Base-by-base conservation (phyloP, 192 early-diverging fungal genomes). In the Geranomyces variabilis region DNA sequence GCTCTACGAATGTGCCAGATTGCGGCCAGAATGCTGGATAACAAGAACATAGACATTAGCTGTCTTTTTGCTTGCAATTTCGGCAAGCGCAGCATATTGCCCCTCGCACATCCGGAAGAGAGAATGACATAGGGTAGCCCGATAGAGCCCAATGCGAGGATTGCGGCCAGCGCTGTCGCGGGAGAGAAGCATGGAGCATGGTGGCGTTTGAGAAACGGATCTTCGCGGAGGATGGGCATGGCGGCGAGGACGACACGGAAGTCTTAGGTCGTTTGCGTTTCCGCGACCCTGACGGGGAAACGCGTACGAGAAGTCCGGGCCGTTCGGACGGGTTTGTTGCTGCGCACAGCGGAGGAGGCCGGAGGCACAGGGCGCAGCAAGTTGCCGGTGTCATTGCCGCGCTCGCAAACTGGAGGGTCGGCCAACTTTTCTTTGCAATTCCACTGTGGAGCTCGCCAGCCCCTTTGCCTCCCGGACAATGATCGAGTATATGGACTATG, bases 401-500 rank as follows among this genome's bases (percentile, higher is more conserved):
- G n/a, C n/a, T n/a, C n/a, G n/a, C n/a, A n/a, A n/a, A n/a, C n/a
- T n/a, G n/a, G n/a, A n/a, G n/a, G n/a, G n/a, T n/a, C n/a, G n/a
- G n/a, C n/a, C n/a, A n/a, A n/a, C n/a, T n/a, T n/a, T n/a, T n/a
- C n/a, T n/a, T n/a, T n/a, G n/a, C n/a, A n/a, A n/a, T n/a, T n/a
- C n/a, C n/a, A n/a, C n/a, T n/a, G n/a, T n/a, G n/a, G n/a, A n/a
- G n/a, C n/a, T n/a, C n/a, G n/a, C 46, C n/a, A n/a, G n/a, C n/a
- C n/a, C n/a, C n/a, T n/a, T n/a, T n/a, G n/a, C n/a, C n/a, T n/a
- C n/a, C n/a, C 36, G 58, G 6, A 67, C 36, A n/a, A 89, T 91
- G 90, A 82, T 87, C 69, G 92, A 93, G 75, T 92, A 90, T 80
- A 90, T 94, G 83, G 88, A 89, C 74, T 91, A 92, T 76, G 89